Percentiles rank a stretch among this genome's conserved stretches.
phyloP scores from a whole-genome alignment of 768 basidiomycete genomes.

The Tricholoma saponaceum region DNA sequence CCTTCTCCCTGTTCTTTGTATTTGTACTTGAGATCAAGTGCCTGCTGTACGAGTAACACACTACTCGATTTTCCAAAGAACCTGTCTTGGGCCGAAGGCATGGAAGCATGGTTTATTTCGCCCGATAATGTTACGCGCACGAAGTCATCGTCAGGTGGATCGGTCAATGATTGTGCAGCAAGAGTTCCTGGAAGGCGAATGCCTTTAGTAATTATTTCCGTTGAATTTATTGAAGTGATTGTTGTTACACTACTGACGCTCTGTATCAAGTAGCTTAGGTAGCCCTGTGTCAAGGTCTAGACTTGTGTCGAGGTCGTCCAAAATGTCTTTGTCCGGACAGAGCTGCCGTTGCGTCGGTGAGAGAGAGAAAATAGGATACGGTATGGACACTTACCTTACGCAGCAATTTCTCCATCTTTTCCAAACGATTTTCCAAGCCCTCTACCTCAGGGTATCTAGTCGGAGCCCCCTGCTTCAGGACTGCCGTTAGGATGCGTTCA shows the following conservation, averaged over 20 bases:
- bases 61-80: constrained; percentile 59
- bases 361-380: not conserved
- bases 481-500: not conserved
- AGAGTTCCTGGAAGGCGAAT: constrained; percentile 24
- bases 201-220: constrained; percentile 27
- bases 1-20: constrained; percentile 35
- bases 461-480: not conserved
- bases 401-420: constrained; percentile 60
- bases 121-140: constrained; percentile 29
- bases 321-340: constrained; percentile 60
- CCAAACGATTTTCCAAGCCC: constrained; percentile 52
- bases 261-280: not conserved
- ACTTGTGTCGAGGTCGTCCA: constrained; percentile 46
- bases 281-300: constrained; percentile 9
- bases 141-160: constrained; percentile 31
- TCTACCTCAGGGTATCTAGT: constrained; percentile 44
- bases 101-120: constrained; percentile 26
- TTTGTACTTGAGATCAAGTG: constrained; percentile 57
- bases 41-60: constrained; percentile 48
- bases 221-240: constrained; percentile 4
- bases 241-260: not conserved
- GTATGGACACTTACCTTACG: constrained; percentile 22
- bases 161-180: constrained; percentile 7
- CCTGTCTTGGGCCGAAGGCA: constrained; percentile 33
- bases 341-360: constrained; percentile 34